These are phyloP conservation scores for Fusarium sp. DNA, from an alignment of 2,329 filamentous ascomycete species.

Conservation along the genomic window DNA sequence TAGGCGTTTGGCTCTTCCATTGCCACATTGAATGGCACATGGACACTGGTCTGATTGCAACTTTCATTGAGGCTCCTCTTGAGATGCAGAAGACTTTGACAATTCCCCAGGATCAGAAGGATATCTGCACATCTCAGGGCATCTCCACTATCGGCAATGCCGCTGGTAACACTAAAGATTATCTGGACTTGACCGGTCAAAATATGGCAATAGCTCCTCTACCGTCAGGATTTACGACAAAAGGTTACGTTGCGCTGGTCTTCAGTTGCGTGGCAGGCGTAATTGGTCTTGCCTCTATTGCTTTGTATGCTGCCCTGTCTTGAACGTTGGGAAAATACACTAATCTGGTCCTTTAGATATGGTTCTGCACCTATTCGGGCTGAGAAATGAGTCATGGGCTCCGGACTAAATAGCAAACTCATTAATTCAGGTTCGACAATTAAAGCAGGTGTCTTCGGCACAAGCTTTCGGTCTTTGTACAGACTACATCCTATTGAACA, in stretches of 20 bases:
- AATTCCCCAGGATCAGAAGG: background rate
- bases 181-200: background rate
- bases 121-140: background rate
- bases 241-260: background rate
- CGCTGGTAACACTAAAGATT: background rate
- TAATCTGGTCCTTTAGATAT: accelerated
- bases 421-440: too few species aligned
- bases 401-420: too few species aligned
- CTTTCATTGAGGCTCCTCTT: background rate
- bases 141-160: background rate
- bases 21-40: conserved; percentile 1
- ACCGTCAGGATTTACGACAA: accelerated
- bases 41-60: background rate
- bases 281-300: accelerated
- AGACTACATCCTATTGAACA: too few species aligned
- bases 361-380: background rate
- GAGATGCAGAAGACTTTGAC: background rate
- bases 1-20: conserved; percentile 8
- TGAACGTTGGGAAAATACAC: background rate
- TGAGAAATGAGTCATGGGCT: too few species aligned
- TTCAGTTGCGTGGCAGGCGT: background rate
- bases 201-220: background rate
- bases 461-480: too few species aligned
- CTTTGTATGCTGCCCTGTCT: background rate
- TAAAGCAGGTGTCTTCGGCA: too few species aligned